These are phyloP conservation scores for Delitschia confertaspora DNA, from an alignment of 495 filamentous ascomycete species.

Conservation along the genomic window DNA sequence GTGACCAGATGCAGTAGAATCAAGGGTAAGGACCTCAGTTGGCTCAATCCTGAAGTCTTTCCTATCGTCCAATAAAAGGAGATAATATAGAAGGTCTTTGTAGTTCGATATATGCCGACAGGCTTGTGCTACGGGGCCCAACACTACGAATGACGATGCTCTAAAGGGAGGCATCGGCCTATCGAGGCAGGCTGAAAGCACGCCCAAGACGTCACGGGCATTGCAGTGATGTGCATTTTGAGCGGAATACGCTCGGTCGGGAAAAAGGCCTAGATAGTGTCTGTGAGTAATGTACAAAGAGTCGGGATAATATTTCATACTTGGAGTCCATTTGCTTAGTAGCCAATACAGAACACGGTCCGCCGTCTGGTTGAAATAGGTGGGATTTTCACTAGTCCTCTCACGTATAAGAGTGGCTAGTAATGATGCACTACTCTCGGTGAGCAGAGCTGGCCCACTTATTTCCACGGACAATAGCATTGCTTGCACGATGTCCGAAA, in stretches of 20 bases:
- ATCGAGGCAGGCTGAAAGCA: conserved; percentile 38
- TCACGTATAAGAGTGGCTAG: conserved; percentile 57
- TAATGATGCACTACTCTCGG: conserved; percentile 66
- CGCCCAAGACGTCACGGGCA: conserved; percentile 32
- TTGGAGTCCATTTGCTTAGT: conserved; percentile 67
- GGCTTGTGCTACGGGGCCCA: conserved; percentile 38
- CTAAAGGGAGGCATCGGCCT: conserved; percentile 8
- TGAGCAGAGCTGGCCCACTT: conserved; percentile 69
- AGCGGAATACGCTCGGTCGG: conserved; percentile 32
- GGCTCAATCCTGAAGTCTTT: conserved; percentile 13
- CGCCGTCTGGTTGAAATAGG: conserved; percentile 52
- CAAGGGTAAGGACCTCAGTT: no score
- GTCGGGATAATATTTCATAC: conserved; percentile 38
- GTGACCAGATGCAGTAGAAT: neutral
- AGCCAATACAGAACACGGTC: conserved; percentile 71
- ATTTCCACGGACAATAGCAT: conserved; percentile 68
- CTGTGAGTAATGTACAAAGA: conserved; percentile 16
- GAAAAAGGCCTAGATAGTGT: conserved; percentile 32
- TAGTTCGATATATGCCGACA: conserved; percentile 29
- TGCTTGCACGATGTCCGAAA: conserved; percentile 51
- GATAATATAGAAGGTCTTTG: conserved; percentile 32
- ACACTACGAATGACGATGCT: conserved; percentile 6
- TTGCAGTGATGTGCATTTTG: conserved; percentile 33
- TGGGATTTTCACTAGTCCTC: conserved; percentile 54
- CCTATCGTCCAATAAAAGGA: conserved; percentile 31